A percentile compares a stretch with the other conserved stretches of the same genome.
Evolutionary conservation across 2,329 filamentous ascomycete species (phyloP).

Genomic region (Aspergillus intermedius): DNA sequence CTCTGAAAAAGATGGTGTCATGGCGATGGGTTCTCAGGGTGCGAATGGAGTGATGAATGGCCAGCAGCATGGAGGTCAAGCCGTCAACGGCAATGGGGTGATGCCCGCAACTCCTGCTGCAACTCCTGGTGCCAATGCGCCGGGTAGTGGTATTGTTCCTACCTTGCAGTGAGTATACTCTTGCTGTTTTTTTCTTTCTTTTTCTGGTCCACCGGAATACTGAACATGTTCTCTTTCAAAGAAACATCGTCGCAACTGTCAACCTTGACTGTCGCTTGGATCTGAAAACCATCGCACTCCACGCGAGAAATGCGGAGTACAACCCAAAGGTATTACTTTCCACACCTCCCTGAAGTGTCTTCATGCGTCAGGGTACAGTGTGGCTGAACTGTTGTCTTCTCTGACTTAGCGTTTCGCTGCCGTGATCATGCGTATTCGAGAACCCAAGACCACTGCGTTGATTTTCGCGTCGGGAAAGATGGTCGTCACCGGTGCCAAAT

Average conservation of each 20-base stretch:
- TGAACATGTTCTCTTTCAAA: constrained; percentile 49
- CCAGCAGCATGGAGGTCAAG: constrained; percentile 53
- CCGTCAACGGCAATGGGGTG: constrained; percentile 67
- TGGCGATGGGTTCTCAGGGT: constrained; percentile 39
- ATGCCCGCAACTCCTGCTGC: constrained; percentile 85
- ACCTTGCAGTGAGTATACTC: constrained; percentile 89
- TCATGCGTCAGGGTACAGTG: constrained; percentile 31
- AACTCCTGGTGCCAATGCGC: constrained; percentile 74
- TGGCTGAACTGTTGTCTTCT: constrained; percentile 39
- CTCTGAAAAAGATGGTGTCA: constrained; percentile 59
- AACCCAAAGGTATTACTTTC: constrained; percentile 77
- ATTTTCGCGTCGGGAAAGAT: constrained; percentile 99
- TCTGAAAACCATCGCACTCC: constrained; percentile 96
- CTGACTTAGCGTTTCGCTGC: constrained; percentile 82
- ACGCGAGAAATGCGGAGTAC: constrained; percentile 97
- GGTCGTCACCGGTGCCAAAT: constrained; percentile 97
- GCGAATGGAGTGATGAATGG: constrained; percentile 46
- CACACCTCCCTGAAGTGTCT: constrained; percentile 25
- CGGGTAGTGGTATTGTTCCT: constrained; percentile 83
- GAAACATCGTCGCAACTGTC: constrained; percentile 98
- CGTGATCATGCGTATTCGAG: constrained; percentile 99
- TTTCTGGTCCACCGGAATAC: constrained; percentile 41
- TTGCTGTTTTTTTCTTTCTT: constrained; percentile 26
- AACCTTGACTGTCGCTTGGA: constrained; percentile 96
- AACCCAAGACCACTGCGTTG: constrained; percentile 94